These are phyloP conservation scores for Tolypocladium ophioglossoides DNA, from an alignment of 2,329 filamentous ascomycete species.

Conservation along the genomic window DNA sequence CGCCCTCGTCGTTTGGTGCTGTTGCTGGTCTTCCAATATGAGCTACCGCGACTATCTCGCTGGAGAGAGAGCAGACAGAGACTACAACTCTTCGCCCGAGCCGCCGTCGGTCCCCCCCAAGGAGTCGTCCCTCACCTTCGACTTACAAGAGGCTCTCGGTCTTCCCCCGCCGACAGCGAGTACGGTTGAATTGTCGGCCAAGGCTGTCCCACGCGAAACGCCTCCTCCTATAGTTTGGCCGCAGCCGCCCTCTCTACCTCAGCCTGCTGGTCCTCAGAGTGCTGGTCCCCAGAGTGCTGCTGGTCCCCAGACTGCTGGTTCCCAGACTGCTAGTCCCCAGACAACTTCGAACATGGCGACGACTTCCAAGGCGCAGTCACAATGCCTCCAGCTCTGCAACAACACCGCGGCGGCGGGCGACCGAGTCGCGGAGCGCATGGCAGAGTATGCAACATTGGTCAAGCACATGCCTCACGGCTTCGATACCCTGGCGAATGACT, in stretches of 20 bases:
- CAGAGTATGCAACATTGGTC: constrained; percentile 50
- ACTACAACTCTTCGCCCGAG: background rate
- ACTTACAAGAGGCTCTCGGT: constrained; percentile 5
- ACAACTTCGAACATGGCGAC: constrained; percentile 3
- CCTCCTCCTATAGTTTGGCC: background rate
- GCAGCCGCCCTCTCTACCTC: background rate
- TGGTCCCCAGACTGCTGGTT: background rate
- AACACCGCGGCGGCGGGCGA: constrained; percentile 50
- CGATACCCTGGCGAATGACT: constrained; percentile 50
- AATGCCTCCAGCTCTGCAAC: constrained; percentile 36
- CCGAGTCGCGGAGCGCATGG: constrained; percentile 52
- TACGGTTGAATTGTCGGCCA: background rate
- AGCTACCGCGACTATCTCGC: background rate
- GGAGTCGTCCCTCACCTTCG: constrained; percentile 2
- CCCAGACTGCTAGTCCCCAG: background rate
- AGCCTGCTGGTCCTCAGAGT: background rate
- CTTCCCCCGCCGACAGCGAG: constrained; percentile 1
- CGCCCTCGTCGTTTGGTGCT: background rate
- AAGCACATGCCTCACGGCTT: constrained; percentile 45
- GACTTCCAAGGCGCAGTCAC: constrained; percentile 16
- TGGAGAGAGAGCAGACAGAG: background rate
- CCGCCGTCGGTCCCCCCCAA: constrained; percentile 3
- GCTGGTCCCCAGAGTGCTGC: too few species aligned
- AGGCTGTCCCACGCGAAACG: background rate
- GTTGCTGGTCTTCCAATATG: background rate